Percentiles rank a stretch among this genome's conserved stretches.
These are phyloP conservation scores for Tetrahymena thermophila DNA, from an alignment of 73 alveolate species.

Conservation along the genomic window DNA sequence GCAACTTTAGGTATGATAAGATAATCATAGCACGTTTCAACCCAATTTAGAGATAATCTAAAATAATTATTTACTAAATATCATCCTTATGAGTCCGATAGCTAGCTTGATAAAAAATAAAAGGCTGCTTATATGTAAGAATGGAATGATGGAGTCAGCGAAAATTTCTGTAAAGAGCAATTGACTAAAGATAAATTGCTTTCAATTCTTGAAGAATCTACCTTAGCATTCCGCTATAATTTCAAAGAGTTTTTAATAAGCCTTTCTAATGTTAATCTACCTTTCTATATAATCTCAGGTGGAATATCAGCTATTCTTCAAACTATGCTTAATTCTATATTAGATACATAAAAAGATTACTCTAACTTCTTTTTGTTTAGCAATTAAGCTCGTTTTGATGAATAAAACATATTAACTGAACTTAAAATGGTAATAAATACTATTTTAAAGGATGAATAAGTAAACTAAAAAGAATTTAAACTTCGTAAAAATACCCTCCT, in stretches of 20 bases:
- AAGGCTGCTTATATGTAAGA: background rate
- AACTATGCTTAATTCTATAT: background rate
- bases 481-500: background rate
- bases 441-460: background rate
- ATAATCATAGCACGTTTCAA: background rate
- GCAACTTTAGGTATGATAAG: background rate
- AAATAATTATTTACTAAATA: background rate
- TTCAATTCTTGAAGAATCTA: background rate
- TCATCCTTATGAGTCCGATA: background rate
- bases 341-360: background rate
- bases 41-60: background rate
- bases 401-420: background rate
- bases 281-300: background rate
- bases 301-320: background rate
- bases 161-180: background rate
- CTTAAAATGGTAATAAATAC: background rate
- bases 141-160: background rate
- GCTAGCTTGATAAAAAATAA: background rate
- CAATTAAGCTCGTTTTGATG: background rate
- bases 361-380: background rate
- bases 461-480: background rate
- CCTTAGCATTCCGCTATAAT: background rate
- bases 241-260: background rate
- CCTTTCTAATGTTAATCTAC: background rate
- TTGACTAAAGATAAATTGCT: background rate